Evolutionary conservation across 2,329 filamentous ascomycete species (phyloP), one percentile per base, ranked within the genome.

Genomic region (Thelonectria rubi): DNA sequence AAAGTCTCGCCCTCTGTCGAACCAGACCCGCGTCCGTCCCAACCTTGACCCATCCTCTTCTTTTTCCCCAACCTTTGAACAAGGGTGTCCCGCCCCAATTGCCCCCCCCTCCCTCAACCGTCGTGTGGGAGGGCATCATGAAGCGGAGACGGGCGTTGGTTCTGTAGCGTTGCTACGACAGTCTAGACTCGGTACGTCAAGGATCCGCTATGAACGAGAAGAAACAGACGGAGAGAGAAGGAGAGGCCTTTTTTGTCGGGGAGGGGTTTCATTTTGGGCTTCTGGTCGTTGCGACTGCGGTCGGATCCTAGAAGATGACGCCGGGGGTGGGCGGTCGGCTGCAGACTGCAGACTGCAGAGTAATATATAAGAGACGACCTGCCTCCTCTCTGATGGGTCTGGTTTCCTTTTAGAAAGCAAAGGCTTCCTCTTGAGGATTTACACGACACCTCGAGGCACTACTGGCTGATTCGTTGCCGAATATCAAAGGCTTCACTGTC

Each of bases 51-150:
- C n/a, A n/a, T n/a, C n/a, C n/a, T n/a, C 26, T 30, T 30, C 26
- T 8, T 30, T 47, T 70, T 63, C 68, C 65, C 68, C 66, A 70
- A 69, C 65, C n/a, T 68, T 53, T 45, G 51, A 52, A 47, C 42
- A 40, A 45, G 21, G 24, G 34, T 37, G 34, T 37, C 45, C 14
- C 32, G 45, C 20, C 43, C 50, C 15, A 46, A 20, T 37, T 21
- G 6, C 24, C n/a, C 20, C 45, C 26, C 26, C 11, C 48, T 57
- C 68, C 55, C 68, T 68, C 68, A n/a, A n/a, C n/a, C 66, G 63
- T 65, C 49, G 34, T n/a, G 20, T 37, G 12, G 15, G 34, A 14
- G 12, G 34, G 11, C 34, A 37, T 37, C 12, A 37, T 11, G 34
- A 10, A 37, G 34, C 34, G 34, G 34, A 15, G 15, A 37, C 11